Base-by-base conservation (phyloP, 306 rosid species). In the Prunus campanulata region DNA sequence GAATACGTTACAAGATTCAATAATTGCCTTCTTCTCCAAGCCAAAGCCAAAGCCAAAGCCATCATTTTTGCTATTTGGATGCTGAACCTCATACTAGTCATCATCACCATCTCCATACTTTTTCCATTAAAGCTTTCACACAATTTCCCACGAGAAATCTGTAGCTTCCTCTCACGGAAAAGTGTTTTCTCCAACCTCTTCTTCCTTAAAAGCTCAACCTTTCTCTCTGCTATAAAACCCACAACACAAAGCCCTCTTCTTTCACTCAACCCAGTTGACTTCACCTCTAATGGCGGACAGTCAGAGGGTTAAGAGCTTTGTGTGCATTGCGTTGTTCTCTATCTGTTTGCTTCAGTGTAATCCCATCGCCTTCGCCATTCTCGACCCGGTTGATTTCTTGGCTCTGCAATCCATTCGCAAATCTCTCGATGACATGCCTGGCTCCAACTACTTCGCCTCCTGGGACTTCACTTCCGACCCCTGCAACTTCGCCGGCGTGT, bases 391-490 rank as follows among this genome's bases (percentile, higher is more conserved):
- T 19, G 99, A 96, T 84, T 96, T 96, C 77, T 82, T 96, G 68
- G 93, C 99, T 35, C 87, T 96, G 46, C 99, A 96, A 82, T 89
- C 98, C 1, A 87, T 93, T 74, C 84, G 89, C 3, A 96, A 91
- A 80, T 83, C 87, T 27, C 85, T 96, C 0, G 57, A 88, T 1
- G 99, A 96, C 77, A 74, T 93, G 88, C 98, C 98, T 0, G 99
- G 96, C 18, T 96, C 99, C 2, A 83, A 75, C 50, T 96, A 91
- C 80, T 90, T 96, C 52, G 68, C 94, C 1, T 86, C 98, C 18
- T 96, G 99, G 99, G 99, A 96, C 77, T 96, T 96, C 89, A 96
- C 99, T 14, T 82, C 97, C 7, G 99, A 96, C 76, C 99, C 99
- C 0, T 96, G 99, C 67, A 87, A 74, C 52, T 96, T 96, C 81